Evolutionary conservation across 225 moss, liverwort and hornwort species (phyloP), one percentile per base, ranked within the genome.

Genomic region (Polytrichum formosum): DNA sequence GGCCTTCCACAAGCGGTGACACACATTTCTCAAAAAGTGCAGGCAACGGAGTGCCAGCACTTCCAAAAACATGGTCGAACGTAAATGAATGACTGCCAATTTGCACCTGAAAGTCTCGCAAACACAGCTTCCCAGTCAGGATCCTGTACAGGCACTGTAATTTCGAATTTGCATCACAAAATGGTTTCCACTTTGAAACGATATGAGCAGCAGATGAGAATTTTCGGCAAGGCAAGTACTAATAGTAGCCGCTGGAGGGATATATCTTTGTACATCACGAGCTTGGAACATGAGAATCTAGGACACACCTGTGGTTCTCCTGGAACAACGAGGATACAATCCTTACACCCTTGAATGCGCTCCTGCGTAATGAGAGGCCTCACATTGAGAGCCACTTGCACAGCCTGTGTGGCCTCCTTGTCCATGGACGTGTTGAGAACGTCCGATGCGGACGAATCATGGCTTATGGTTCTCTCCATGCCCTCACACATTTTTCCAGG

Each of bases 21-120:
- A 96, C 90, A 65, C 96, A 96, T 56, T 89, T 85, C 33, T 93
- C 89, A 78, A 89, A 96, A 26, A 96, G 68, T 26, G 82, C 62
- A 25, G 79, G 68, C 68, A 93, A 77, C 13, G 90, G 92, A 69
- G 83, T 82, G 20, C 87, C 90, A 56, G 85, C 88, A 65, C 93
- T 92, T 78, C 93, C 96, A 69, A 88, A 96, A 20, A 96, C 87
- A 75, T 93, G 93, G 72, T 96, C 96, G 64, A 96, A 96, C 0
- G 96, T 96, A 61, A 96, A 96, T 5, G 93, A 96, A 74, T 96
- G 96, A 62, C 80, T 85, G 27, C 96, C 96, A 74, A 96, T 83
- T 88, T 96, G 96, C 59, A 96, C 93, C 96, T 96, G 92, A 67
- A 73, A 66, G 46, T 16, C 13, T 46, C 46, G 13, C 13, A 13